Evolutionary conservation across 1,284 basidiomycete species (phyloP).

Genomic region (Ceratobasidium sp.): DNA sequence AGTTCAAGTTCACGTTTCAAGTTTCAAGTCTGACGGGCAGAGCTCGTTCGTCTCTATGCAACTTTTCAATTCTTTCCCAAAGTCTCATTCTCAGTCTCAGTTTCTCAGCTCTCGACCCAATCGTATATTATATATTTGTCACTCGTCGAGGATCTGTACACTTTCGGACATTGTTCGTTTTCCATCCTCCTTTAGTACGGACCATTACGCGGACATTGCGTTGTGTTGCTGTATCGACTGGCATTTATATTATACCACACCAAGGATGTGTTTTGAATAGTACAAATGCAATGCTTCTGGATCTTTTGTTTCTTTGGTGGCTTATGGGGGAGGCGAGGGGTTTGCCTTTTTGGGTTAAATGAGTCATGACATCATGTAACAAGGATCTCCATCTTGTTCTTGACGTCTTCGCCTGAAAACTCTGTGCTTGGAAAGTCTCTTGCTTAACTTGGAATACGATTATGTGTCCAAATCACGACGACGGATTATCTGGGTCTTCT

Average conservation of each 20-base stretch:
- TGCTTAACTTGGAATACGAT: no score
- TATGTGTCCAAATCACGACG: conserved; percentile 24
- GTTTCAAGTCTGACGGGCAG: conserved; percentile 3
- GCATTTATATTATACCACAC: conserved; percentile 42
- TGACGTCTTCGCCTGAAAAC: no score
- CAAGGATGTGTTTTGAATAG: conserved; percentile 12
- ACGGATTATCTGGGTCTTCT: not conserved
- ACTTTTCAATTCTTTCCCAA: not conserved
- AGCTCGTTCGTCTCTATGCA: conserved; percentile 21
- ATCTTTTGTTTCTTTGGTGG: conserved; percentile 2
- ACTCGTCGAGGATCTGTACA: conserved; percentile 42
- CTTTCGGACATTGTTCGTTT: conserved; percentile 44
- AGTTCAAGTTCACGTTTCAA: no score
- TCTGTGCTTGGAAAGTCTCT: no score
- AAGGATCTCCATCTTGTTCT: no score
- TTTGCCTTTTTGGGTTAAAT: not conserved
- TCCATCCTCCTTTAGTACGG: conserved; percentile 37
- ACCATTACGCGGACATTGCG: conserved; percentile 43
- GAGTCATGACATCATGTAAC: conserved; percentile 7
- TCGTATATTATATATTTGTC: conserved; percentile 39
- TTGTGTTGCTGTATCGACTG: conserved; percentile 43
- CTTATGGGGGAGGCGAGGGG: no score
- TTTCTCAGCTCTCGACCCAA: conserved; percentile 11
- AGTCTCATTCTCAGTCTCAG: no score
- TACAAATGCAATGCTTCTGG: conserved; percentile 15